phyloP scores from a whole-genome alignment of 495 filamentous ascomycete genomes.

The Penicillium lividum region DNA sequence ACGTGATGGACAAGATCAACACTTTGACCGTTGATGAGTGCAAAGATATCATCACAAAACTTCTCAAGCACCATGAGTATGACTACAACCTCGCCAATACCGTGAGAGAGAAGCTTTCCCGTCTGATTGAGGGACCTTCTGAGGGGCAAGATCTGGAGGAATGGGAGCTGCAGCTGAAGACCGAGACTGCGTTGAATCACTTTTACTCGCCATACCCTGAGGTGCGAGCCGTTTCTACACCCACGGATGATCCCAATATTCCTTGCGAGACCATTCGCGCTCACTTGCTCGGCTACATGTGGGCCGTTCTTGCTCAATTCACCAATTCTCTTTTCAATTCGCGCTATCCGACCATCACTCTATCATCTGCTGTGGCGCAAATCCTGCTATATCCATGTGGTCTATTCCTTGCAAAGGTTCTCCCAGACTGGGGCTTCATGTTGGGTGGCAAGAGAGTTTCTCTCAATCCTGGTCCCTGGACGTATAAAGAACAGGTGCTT shows the following conservation, averaged over 20 bases:
- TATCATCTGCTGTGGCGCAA: background rate
- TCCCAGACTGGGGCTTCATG: background rate
- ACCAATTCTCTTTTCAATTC: constrained; percentile 1
- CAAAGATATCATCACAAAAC: background rate
- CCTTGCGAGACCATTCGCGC: constrained; percentile 1
- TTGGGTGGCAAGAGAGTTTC: background rate
- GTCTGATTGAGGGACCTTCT: constrained; percentile 1
- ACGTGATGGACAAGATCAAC: constrained; percentile 3
- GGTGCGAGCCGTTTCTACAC: background rate
- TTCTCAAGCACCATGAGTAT: constrained; percentile 1
- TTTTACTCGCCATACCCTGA: constrained; percentile 4
- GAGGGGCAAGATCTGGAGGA: background rate
- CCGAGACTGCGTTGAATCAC: constrained; percentile 1
- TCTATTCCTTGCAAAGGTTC: background rate
- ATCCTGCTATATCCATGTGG: constrained; percentile 2
- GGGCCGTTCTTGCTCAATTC: constrained; percentile 1
- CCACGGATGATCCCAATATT: background rate
- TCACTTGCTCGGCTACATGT: constrained; percentile 1
- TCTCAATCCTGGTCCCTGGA: constrained; percentile 1
- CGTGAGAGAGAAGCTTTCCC: background rate
- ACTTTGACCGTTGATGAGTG: background rate
- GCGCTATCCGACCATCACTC: background rate
- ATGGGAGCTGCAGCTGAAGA: constrained; percentile 5
- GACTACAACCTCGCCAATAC: background rate
- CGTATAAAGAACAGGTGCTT: constrained; percentile 1